These are phyloP conservation scores for Elongisporangium undulatum DNA, from an alignment of 352 stramenopile species.

Conservation along the genomic window DNA sequence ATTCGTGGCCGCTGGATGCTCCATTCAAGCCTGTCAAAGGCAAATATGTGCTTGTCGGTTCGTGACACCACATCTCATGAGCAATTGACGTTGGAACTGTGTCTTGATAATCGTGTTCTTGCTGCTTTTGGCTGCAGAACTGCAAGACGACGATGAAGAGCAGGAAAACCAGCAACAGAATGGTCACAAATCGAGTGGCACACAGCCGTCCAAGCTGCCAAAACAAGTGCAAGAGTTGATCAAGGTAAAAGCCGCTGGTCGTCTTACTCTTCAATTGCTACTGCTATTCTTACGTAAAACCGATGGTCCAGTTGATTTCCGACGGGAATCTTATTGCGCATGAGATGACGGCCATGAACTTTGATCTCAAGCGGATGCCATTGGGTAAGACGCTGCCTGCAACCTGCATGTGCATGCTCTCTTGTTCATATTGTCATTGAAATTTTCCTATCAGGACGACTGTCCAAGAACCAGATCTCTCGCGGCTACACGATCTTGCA, in stretches of 20 bases:
- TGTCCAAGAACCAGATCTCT: slow-evolving; percentile 59
- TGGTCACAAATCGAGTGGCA: slow-evolving; percentile 23
- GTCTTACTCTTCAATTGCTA: background rate
- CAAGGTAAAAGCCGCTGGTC: slow-evolving; percentile 11
- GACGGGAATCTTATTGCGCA: slow-evolving; percentile 36
- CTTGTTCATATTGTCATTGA: background rate
- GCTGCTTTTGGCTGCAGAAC: slow-evolving; percentile 14
- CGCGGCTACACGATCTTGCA: slow-evolving; percentile 56
- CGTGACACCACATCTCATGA: slow-evolving; percentile 5
- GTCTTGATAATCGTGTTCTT: slow-evolving; percentile 1
- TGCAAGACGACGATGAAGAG: slow-evolving; percentile 30
- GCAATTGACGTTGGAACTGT: background rate
- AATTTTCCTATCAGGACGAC: slow-evolving; percentile 14
- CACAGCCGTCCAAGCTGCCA: slow-evolving; percentile 19
- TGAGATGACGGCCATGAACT: slow-evolving; percentile 41
- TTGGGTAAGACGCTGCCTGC: slow-evolving; percentile 16
- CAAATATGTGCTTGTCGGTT: slow-evolving; percentile 69
- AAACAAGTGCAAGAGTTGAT: slow-evolving; percentile 31
- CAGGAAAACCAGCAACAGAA: slow-evolving; percentile 11
- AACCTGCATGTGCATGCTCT: background rate
- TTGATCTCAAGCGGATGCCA: slow-evolving; percentile 52
- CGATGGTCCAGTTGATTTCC: slow-evolving; percentile 46
- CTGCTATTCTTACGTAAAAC: slow-evolving; percentile 5
- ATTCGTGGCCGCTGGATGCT: slow-evolving; percentile 44
- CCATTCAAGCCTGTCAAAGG: slow-evolving; percentile 41